phyloP scores from a whole-genome alignment of 2,329 filamentous ascomycete species.

The Fusarium domesticum region DNA sequence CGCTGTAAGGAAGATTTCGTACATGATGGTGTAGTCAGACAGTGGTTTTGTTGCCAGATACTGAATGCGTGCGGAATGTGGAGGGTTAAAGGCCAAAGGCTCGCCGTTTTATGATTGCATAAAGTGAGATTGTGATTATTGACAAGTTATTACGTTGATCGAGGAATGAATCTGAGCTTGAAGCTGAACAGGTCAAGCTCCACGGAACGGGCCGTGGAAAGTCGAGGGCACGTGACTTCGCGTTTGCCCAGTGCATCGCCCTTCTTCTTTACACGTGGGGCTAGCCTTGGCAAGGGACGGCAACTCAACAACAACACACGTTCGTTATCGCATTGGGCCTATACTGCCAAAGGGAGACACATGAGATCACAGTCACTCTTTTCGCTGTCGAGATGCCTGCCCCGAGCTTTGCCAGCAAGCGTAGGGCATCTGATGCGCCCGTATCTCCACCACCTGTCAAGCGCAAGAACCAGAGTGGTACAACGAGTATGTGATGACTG shows the following conservation, averaged over 20 bases:
- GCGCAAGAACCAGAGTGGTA: conserved; percentile 50
- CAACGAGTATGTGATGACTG: conserved; percentile 43
- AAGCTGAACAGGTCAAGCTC: conserved; percentile 1
- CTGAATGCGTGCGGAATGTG: neutral
- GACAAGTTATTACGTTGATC: no score
- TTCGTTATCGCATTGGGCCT: conserved; percentile 1
- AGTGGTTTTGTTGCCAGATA: neutral
- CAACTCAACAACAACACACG: conserved; percentile 5
- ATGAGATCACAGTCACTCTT: conserved; percentile 13
- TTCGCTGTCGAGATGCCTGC: conserved; percentile 26
- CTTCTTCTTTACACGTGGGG: conserved; percentile 7
- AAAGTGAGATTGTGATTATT: no score
- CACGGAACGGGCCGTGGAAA: conserved; percentile 7
- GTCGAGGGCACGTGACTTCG: conserved; percentile 33
- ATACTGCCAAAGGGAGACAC: neutral
- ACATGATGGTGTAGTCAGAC: conserved; percentile 39
- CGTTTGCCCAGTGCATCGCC: conserved; percentile 18
- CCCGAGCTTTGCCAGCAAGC: conserved; percentile 29
- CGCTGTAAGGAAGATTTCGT: conserved; percentile 58
- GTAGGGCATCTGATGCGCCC: conserved; percentile 38
- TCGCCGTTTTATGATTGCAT: no score
- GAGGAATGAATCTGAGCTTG: neutral
- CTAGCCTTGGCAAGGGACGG: conserved; percentile 8
- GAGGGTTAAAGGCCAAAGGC: no score
- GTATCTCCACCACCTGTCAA: conserved; percentile 55